Base-by-base conservation (phyloP, 2,329 filamentous ascomycete genomes). In the Stachybotrys echinatus region DNA sequence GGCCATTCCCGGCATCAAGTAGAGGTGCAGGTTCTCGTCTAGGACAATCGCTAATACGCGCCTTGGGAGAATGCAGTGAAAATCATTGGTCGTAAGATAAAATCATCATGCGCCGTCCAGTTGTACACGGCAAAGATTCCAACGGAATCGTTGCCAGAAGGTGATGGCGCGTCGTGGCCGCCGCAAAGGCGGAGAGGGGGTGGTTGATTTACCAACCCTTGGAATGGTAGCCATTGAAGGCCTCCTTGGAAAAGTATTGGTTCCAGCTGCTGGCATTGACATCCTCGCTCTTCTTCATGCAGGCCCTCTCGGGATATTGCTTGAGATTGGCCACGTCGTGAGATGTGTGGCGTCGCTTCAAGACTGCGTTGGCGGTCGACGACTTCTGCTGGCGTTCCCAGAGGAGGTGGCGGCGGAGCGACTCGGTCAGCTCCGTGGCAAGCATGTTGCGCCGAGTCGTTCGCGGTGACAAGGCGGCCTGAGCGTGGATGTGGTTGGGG, bases 311-410 rank as follows among this genome's bases (percentile, higher is more conserved):
- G 5, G 89, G 88, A 61, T 87, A 89, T 66, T 94, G 84, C 71
- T 87, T 88, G 42, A 97, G 77, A 67, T 95, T 95, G 54, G 89
- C 88, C 55, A 96, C 84, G 64, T 96, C 92, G 57, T 92, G 88
- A 3, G 92, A 89, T 7, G 92, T 96, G 66, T 96, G 91, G 52
- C 90, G 80, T 54, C 92, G 84, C 76, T 96, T 95, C 51, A 96
- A 78, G 49, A 92, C 89, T 1, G 92, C 90, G 55, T 92, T 92
- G 61, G 86, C 89, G 7, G 90, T 92, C 31, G 88, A 87, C 52
- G 89, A 90, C 79, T 94, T 95, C 65, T 97, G 92, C 64, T 95
- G 90, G 48, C 94, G 87, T 68, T 99, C 94, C 88, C 90, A 95
- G 17, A 97, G 80, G 17, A 99, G 84, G 61, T 96, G 89, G 59